Evolutionary conservation across 2,329 filamentous ascomycete genomes (phyloP).

Genomic region (Leptographium flavum): DNA sequence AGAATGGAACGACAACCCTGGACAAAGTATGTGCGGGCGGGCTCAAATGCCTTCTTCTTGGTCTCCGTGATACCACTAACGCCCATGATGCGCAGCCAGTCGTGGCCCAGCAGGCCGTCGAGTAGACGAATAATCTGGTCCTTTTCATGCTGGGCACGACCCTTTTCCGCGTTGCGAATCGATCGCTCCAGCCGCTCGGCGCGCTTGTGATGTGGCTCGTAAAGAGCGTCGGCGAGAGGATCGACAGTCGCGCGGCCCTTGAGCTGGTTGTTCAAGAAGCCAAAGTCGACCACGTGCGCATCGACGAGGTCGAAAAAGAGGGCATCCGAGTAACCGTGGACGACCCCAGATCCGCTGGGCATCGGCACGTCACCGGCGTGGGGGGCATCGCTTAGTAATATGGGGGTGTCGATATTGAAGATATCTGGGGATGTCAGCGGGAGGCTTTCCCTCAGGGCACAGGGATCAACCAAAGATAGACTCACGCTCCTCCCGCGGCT

Average conservation of each 20-base stretch:
- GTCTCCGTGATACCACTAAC: conserved; percentile 74
- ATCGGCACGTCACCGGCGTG: conserved; percentile 8
- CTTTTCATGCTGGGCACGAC: conserved; percentile 51
- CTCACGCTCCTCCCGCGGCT: conserved; percentile 64
- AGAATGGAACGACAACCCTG: conserved; percentile 68
- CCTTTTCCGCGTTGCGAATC: conserved; percentile 49
- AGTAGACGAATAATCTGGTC: conserved; percentile 52
- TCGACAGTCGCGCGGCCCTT: conserved; percentile 32
- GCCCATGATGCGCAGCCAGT: conserved; percentile 88
- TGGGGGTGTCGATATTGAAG: conserved; percentile 56
- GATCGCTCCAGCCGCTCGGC: conserved; percentile 47
- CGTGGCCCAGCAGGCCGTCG: conserved; percentile 74
- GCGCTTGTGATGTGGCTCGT: conserved; percentile 39
- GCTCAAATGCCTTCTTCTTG: conserved; percentile 75
- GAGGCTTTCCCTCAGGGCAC: too few species aligned
- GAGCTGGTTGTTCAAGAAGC: conserved; percentile 33
- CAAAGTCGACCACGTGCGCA: conserved; percentile 41
- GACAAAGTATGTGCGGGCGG: conserved; percentile 74
- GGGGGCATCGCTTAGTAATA: conserved; percentile 50
- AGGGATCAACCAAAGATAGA: conserved; percentile 8
- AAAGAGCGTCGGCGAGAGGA: conserved; percentile 40
- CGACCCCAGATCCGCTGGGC: conserved; percentile 8
- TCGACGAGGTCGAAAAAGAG: conserved; percentile 43
- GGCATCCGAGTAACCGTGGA: conserved; percentile 40
- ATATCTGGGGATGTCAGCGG: conserved; percentile 40